phyloP scores from a whole-genome alignment of 129 eudicot genomes.

The Deinandra increscens region DNA sequence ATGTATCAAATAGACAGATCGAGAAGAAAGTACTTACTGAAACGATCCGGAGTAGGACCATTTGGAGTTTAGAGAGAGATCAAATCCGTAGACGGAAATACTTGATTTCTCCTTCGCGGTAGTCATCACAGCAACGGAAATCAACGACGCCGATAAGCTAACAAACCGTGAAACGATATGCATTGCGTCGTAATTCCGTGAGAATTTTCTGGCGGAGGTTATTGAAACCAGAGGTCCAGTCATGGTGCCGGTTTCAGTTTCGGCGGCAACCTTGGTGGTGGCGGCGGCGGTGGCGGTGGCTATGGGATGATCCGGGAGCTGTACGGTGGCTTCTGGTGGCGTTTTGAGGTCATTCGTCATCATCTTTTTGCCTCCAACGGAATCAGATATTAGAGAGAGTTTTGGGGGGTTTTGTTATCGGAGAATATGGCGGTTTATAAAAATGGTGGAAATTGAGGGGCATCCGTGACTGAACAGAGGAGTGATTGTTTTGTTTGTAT shows the following conservation, averaged over 20 bases:
- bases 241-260: conserved; percentile 28
- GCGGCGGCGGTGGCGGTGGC: conserved; percentile 16
- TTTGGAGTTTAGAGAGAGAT: conserved; percentile 58
- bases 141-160: conserved; percentile 52
- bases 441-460: conserved; percentile 17
- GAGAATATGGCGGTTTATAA: not conserved
- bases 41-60: conserved; percentile 87
- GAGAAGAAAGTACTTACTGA: conserved; percentile 40
- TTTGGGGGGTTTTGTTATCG: not conserved
- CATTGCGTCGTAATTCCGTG: conserved; percentile 37
- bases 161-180: conserved; percentile 40
- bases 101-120: conserved; percentile 57
- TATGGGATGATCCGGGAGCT: conserved; percentile 29
- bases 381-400: not conserved
- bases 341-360: conserved; percentile 33
- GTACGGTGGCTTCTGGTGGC: conserved; percentile 37
- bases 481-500: conserved; percentile 10
- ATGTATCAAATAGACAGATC: not conserved
- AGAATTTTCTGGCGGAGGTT: conserved; percentile 15
- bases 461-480: conserved; percentile 31
- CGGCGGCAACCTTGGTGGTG: conserved; percentile 28
- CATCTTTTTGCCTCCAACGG: not conserved
- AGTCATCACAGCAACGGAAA: conserved; percentile 49
- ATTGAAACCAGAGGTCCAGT: conserved; percentile 24
- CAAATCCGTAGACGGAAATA: conserved; percentile 58